These are phyloP conservation scores for Eustoma russellianum DNA, from an alignment of 257 asterid species.

Conservation along the genomic window DNA sequence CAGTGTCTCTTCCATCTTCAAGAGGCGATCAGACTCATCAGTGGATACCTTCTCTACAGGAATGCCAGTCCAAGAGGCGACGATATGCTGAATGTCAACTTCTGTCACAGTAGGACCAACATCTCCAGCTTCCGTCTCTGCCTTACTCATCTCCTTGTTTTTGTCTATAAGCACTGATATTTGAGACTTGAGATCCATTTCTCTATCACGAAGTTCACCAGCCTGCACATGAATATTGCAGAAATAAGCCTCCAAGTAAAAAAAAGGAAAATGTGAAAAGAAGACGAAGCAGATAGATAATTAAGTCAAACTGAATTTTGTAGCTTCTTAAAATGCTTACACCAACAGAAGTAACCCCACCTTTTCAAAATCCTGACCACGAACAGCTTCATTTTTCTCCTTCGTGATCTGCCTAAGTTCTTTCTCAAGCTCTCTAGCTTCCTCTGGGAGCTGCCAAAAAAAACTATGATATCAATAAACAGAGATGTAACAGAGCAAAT, in stretches of 20 bases:
- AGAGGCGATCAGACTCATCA: slow-evolving; percentile 89
- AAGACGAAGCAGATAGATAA: too few species aligned
- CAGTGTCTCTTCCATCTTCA: slow-evolving; percentile 93
- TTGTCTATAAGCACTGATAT: slow-evolving; percentile 75
- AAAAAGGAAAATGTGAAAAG: not conserved
- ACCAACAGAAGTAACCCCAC: slow-evolving; percentile 17
- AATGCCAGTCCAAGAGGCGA: slow-evolving; percentile 94
- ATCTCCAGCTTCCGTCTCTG: slow-evolving; percentile 82
- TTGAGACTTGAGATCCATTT: slow-evolving; percentile 93
- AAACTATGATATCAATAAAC: not conserved
- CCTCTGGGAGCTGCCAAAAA: slow-evolving; percentile 78
- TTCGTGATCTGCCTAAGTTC: slow-evolving; percentile 94
- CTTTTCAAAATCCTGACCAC: slow-evolving; percentile 95
- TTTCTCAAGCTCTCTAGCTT: slow-evolving; percentile 95
- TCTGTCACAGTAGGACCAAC: slow-evolving; percentile 81
- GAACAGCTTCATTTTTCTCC: slow-evolving; percentile 94
- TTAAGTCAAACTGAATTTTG: too few species aligned
- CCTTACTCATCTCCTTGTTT: slow-evolving; percentile 90
- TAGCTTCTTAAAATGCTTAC: not conserved
- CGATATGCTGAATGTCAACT: slow-evolving; percentile 89
- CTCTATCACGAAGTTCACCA: slow-evolving; percentile 89
- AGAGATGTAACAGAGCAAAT: slow-evolving; percentile 8
- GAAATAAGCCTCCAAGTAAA: slow-evolving; percentile 1
- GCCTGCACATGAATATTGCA: slow-evolving; percentile 41
- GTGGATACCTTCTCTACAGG: slow-evolving; percentile 92